Percentiles rank a stretch among this genome's conserved stretches.
Evolutionary conservation across 164 flowering plant genomes (phyloP).

Genomic region (Piper betle): DNA sequence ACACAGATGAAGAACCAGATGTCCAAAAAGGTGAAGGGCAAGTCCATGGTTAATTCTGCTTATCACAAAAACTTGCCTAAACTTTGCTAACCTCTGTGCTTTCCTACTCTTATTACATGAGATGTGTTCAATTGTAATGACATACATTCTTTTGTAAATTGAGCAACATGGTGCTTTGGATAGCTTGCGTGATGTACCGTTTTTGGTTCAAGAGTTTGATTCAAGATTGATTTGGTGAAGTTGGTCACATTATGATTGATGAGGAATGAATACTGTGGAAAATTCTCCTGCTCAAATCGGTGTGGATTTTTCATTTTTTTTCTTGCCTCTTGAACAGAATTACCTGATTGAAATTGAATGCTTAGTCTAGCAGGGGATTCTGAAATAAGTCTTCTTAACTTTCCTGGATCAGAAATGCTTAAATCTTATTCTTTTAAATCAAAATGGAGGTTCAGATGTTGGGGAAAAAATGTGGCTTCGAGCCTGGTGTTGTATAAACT

Average conservation of each 20-base stretch:
- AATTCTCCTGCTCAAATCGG: no score
- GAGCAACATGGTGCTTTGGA: background rate
- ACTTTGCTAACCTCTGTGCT: conserved; percentile 10
- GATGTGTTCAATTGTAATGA: background rate
- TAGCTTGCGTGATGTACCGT: background rate
- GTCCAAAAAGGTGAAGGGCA: conserved; percentile 27
- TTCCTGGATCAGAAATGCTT: background rate
- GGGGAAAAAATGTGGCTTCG: background rate
- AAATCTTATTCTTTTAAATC: background rate
- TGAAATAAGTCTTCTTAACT: background rate
- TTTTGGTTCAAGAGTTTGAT: background rate
- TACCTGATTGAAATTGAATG: background rate
- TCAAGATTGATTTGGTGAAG: no score
- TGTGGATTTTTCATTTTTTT: no score
- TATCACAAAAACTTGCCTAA: conserved; percentile 16
- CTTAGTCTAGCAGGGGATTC: background rate
- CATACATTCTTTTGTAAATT: background rate
- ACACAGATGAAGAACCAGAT: conserved; percentile 50
- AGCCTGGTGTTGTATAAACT: background rate
- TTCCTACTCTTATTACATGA: conserved; percentile 1
- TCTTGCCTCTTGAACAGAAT: background rate
- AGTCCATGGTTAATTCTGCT: conserved; percentile 5
- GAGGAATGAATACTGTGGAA: no score
- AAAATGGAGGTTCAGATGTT: background rate
- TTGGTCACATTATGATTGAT: no score